Conservation (phyloP, 768 basidiomycete genomes). For the Leccinum broughii region DNA sequence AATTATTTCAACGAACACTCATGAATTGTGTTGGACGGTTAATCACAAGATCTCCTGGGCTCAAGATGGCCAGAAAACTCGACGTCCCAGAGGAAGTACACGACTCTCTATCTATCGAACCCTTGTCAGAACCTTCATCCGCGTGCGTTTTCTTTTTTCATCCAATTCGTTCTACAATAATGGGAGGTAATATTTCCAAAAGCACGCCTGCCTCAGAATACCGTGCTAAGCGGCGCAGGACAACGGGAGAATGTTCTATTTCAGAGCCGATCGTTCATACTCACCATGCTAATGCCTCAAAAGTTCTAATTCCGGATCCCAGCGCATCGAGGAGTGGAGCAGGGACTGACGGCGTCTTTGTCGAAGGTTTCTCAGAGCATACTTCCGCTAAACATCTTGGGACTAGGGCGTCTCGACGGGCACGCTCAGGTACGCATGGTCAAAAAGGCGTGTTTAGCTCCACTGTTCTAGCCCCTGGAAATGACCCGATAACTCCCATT, state of each 20-base stretch:
- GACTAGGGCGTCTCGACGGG: background rate
- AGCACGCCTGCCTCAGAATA: background rate
- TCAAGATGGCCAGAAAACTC: background rate
- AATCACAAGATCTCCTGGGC: constrained; percentile 7
- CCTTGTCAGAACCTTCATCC: background rate
- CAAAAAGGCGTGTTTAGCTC: constrained; percentile 12
- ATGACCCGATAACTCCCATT: background rate
- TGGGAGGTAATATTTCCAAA: background rate
- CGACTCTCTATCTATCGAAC: background rate
- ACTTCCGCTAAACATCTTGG: background rate
- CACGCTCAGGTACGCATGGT: background rate
- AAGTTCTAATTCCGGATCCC: background rate
- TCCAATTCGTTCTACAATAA: background rate
- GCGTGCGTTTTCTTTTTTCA: constrained; percentile 17
- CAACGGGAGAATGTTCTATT: background rate
- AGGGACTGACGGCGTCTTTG: constrained; percentile 3
- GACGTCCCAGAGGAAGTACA: background rate
- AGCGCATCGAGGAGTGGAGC: constrained; percentile 4
- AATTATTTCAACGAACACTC: background rate
- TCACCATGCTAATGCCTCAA: background rate
- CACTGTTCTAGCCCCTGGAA: constrained; percentile 9
- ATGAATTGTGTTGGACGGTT: background rate
- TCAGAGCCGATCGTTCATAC: background rate
- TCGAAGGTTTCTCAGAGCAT: background rate
- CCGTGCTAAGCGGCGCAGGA: constrained; percentile 11